Evolutionary conservation across 2,329 filamentous ascomycete species (phyloP).

Genomic region (Alternaria gaisen): DNA sequence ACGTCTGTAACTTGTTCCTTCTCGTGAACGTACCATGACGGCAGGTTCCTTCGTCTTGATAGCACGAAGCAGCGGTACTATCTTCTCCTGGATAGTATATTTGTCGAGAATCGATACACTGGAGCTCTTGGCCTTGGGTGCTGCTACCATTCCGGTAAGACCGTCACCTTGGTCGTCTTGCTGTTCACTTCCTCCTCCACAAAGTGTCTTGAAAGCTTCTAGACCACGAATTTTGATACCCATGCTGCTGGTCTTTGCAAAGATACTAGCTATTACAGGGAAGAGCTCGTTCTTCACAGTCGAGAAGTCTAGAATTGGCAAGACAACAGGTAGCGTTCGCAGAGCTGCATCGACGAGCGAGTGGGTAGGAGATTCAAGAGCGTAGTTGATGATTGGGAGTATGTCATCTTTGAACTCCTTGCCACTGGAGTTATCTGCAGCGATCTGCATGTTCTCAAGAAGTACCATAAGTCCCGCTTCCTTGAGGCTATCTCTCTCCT

Average conservation of each 20-base stretch:
- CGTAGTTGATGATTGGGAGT: slow-evolving; percentile 82
- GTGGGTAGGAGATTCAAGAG: slow-evolving; percentile 88
- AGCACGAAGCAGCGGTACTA: slow-evolving; percentile 85
- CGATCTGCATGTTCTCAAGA: slow-evolving; percentile 79
- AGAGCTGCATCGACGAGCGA: slow-evolving; percentile 87
- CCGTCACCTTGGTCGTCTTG: slow-evolving; percentile 67
- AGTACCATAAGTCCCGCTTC: slow-evolving; percentile 93
- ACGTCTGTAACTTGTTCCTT: background rate
- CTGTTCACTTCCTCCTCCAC: slow-evolving; percentile 71
- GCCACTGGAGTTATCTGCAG: slow-evolving; percentile 82
- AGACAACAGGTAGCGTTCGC: slow-evolving; percentile 77
- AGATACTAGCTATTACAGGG: slow-evolving; percentile 87
- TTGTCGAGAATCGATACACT: slow-evolving; percentile 89
- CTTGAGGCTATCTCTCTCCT: slow-evolving; percentile 80
- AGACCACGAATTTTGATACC: slow-evolving; percentile 93
- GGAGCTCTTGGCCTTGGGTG: slow-evolving; percentile 66
- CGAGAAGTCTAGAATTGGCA: slow-evolving; percentile 91
- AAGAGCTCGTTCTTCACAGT: slow-evolving; percentile 98
- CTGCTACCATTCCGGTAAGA: slow-evolving; percentile 72
- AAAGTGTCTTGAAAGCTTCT: slow-evolving; percentile 88
- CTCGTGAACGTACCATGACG: slow-evolving; percentile 72
- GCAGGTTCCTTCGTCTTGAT: slow-evolving; percentile 99
- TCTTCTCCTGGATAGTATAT: slow-evolving; percentile 97
- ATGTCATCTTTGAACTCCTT: slow-evolving; percentile 98
- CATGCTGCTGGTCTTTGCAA: slow-evolving; percentile 90